Conservation (phyloP, 441 rosid species). For the Aleurites moluccanus region DNA sequence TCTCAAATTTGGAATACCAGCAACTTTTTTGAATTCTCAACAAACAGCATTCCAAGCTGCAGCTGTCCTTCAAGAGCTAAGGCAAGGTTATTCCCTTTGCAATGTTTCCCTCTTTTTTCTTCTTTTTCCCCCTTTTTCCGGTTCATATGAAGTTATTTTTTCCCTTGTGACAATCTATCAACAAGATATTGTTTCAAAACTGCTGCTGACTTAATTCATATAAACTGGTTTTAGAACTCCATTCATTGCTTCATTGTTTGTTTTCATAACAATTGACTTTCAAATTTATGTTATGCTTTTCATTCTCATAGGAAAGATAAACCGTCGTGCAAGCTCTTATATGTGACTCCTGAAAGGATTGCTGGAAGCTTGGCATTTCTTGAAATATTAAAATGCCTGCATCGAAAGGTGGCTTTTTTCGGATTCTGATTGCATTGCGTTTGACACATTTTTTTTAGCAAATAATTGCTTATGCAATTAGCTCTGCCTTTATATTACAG, state of each 20-base stretch:
- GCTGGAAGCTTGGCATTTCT: constrained; percentile 71
- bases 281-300: constrained; percentile 15
- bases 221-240: background rate
- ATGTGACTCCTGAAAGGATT: constrained; percentile 90
- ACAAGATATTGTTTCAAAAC: constrained; percentile 10
- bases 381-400: constrained; percentile 60
- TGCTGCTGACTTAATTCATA: background rate
- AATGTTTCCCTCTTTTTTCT: constrained; percentile 1
- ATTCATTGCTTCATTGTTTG: background rate
- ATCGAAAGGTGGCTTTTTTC: constrained; percentile 51
- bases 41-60: constrained; percentile 84
- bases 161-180: background rate
- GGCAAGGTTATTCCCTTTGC: constrained; percentile 41
- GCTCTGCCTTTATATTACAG: constrained; percentile 36
- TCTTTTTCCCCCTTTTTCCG: background rate
- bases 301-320: constrained; percentile 51
- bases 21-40: constrained; percentile 88
- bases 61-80: constrained; percentile 76
- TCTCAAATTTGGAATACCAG: constrained; percentile 82
- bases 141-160: background rate
- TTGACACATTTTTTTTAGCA: constrained; percentile 15
- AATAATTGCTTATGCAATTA: constrained; percentile 8
- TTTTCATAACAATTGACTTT: constrained; percentile 10
- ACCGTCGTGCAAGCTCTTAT: constrained; percentile 85
- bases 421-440: background rate